A percentile compares a stretch with the other conserved stretches of the same genome.
Conservation (phyloP, 345 rosid species). For the Abelmoschus esculentus region DNA sequence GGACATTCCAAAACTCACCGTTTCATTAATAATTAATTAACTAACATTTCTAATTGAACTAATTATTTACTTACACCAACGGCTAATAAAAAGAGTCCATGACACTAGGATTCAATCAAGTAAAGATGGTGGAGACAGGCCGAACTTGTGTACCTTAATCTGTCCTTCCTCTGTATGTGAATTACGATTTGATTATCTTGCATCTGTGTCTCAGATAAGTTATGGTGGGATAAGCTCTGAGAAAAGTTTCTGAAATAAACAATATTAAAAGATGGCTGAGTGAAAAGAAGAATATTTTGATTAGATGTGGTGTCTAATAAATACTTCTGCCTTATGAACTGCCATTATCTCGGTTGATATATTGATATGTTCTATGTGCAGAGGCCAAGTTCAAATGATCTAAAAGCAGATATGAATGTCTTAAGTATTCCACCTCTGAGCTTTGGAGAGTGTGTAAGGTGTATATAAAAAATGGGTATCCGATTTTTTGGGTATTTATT, state of each 20-base stretch:
- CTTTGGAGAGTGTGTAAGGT: no score
- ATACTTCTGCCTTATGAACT: background rate
- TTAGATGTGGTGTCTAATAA: background rate
- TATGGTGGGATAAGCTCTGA: slow-evolving; percentile 1
- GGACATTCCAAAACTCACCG: no score
- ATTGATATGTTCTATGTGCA: slow-evolving; percentile 20
- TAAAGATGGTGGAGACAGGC: slow-evolving; percentile 24
- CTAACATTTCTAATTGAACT: no score
- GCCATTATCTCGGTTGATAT: slow-evolving; percentile 7
- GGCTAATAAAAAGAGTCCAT: no score
- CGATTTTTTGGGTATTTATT: no score
- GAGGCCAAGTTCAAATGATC: slow-evolving; percentile 28
- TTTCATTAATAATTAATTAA: no score
- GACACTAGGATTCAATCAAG: slow-evolving; percentile 23
- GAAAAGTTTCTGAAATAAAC: background rate
- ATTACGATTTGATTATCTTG: slow-evolving; percentile 2
- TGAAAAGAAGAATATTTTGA: background rate
- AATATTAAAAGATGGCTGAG: background rate
- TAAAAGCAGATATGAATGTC: slow-evolving; percentile 24
- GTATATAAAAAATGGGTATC: no score
- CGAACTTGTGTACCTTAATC: slow-evolving; percentile 31
- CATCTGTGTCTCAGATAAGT: slow-evolving; percentile 6
- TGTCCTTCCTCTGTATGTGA: slow-evolving; percentile 64
- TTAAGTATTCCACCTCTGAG: slow-evolving; percentile 60
- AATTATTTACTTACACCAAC: no score